Conservation (phyloP, 75 land plant species). For the Ceratopteris richardii region DNA sequence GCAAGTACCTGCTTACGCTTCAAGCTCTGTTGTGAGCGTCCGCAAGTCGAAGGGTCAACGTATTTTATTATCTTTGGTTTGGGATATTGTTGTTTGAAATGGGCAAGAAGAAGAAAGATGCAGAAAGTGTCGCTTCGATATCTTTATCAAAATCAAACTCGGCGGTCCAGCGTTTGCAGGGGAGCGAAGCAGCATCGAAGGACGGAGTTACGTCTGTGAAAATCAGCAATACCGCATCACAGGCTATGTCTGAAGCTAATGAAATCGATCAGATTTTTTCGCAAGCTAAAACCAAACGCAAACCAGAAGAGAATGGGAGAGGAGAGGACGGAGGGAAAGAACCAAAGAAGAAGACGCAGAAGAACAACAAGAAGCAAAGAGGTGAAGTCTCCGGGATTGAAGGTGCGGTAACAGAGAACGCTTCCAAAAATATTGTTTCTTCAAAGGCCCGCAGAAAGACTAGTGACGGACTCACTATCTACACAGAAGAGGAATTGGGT, state of each 20-base stretch:
- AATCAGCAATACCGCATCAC: too few species aligned
- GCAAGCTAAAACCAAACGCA: neutral
- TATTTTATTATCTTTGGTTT: too few species aligned
- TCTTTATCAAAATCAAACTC: too few species aligned
- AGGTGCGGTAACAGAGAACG: conserved; percentile 3
- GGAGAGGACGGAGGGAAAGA: neutral
- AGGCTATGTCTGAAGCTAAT: neutral
- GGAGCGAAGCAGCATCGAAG: too few species aligned
- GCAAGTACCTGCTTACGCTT: too few species aligned
- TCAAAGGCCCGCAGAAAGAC: conserved; percentile 47
- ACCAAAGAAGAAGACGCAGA: conserved; percentile 3
- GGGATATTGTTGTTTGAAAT: too few species aligned
- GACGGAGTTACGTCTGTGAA: too few species aligned
- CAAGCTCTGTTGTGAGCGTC: too few species aligned
- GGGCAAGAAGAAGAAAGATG: too few species aligned
- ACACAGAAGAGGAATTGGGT: conserved; percentile 81
- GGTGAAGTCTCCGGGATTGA: neutral
- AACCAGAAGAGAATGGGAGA: neutral
- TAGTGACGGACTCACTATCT: conserved; percentile 54
- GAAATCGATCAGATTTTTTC: conserved; percentile 2
- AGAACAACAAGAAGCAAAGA: conserved; percentile 28
- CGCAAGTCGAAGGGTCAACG: too few species aligned
- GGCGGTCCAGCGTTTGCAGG: too few species aligned
- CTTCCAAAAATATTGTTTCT: neutral
- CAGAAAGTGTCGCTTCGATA: too few species aligned